Conservation (phyloP, 2,329 filamentous ascomycete genomes). For the Fusarium concolor region DNA sequence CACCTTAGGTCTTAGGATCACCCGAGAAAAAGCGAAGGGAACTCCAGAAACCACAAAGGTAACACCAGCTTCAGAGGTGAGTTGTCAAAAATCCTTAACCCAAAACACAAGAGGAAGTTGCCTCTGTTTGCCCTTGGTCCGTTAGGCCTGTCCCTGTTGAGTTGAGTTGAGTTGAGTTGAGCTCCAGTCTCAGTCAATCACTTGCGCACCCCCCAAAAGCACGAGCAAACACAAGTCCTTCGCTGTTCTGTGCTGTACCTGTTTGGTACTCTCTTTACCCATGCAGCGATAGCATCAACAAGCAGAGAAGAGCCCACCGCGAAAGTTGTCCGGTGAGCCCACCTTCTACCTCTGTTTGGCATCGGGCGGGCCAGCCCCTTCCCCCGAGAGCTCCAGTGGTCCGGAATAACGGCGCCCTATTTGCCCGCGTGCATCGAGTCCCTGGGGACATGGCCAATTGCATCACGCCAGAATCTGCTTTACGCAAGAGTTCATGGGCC, state of each 20-base stretch:
- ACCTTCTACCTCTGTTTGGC: constrained; percentile 37
- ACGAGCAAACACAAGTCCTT: neutral
- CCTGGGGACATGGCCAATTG: constrained; percentile 39
- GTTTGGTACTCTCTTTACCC: constrained; percentile 2
- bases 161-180: constrained; percentile 20
- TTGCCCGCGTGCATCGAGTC: constrained; percentile 42
- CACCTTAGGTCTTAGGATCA: neutral
- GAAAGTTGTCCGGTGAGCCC: constrained; percentile 39
- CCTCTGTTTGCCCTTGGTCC: constrained; percentile 41
- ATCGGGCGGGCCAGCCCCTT: constrained; percentile 37
- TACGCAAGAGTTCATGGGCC: constrained; percentile 37
- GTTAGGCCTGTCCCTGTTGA: constrained; percentile 42
- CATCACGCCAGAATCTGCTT: constrained; percentile 47
- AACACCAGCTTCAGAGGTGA: constrained; percentile 21
- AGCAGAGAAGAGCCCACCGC: constrained; percentile 17
- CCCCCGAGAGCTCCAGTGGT: constrained; percentile 46
- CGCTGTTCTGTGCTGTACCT: constrained; percentile 1
- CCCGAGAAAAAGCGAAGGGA: constrained; percentile 14
- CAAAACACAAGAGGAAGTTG: constrained; percentile 29
- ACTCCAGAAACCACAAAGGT: constrained; percentile 16
- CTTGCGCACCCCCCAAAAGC: constrained; percentile 7
- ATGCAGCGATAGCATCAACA: constrained; percentile 32
- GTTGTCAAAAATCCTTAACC: constrained; percentile 7
- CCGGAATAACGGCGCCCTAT: constrained; percentile 44
- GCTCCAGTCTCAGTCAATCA: constrained; percentile 29